Percentiles rank a stretch among this genome's conserved stretches.
Conservation (phyloP, 441 rosid genomes). For the Metrosideros polymorpha region DNA sequence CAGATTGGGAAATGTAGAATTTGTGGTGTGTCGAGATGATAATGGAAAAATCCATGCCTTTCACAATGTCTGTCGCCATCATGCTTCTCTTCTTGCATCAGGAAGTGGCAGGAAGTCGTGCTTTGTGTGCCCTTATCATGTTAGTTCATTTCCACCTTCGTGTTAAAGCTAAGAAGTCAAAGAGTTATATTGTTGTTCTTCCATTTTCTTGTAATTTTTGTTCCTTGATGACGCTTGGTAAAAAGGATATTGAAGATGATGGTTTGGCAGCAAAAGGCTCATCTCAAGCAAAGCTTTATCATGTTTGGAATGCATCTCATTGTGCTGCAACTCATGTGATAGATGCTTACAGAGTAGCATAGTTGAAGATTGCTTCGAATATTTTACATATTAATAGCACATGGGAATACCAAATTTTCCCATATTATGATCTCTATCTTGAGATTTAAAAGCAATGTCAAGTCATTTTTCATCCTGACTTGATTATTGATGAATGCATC, state of each 20-base stretch:
- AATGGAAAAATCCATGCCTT: slow-evolving; percentile 54
- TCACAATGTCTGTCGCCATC: slow-evolving; percentile 92
- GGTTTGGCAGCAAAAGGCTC: not conserved
- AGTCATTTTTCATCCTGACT: not conserved
- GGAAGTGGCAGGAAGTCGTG: slow-evolving; percentile 73
- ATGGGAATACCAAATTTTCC: not conserved
- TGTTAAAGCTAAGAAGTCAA: not conserved
- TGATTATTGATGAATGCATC: not conserved
- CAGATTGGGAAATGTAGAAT: slow-evolving; percentile 77
- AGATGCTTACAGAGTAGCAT: not conserved
- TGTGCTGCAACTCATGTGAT: not conserved
- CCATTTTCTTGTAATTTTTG: not conserved
- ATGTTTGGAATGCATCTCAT: not conserved
- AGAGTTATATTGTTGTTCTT: not conserved
- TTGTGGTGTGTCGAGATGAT: slow-evolving; percentile 67
- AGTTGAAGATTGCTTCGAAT: not conserved
- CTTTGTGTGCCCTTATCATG: slow-evolving; percentile 93
- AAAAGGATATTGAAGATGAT: not conserved
- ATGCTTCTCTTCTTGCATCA: slow-evolving; percentile 71
- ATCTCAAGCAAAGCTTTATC: not conserved
- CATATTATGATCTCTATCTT: not conserved
- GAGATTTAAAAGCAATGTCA: not conserved
- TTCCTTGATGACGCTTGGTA: not conserved
- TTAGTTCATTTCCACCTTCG: slow-evolving; percentile 16
- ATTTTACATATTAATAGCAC: not conserved